A percentile compares a stretch with the other conserved stretches of the same genome.
Evolutionary conservation across 768 basidiomycete species (phyloP).

Genomic region (Phallus indusiatus): DNA sequence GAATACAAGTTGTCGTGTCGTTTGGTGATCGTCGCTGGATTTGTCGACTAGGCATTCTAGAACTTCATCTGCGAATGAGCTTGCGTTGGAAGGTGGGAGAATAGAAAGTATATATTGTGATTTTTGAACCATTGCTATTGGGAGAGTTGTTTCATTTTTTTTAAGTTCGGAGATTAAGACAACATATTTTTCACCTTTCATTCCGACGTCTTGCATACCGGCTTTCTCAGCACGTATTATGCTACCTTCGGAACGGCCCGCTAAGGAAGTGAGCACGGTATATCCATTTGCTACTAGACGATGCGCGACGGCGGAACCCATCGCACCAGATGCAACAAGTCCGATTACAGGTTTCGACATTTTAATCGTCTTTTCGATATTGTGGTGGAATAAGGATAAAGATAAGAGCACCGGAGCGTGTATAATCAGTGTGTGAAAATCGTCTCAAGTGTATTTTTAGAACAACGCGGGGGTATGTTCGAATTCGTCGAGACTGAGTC

Average conservation of each 20-base stretch:
- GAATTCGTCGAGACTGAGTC: too few species aligned
- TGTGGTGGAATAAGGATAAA: neutral
- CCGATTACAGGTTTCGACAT: constrained; percentile 26
- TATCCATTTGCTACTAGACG: constrained; percentile 38
- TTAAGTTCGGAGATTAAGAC: neutral
- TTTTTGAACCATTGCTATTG: neutral
- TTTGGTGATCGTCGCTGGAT: constrained; percentile 2
- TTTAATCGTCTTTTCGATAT: neutral
- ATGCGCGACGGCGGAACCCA: constrained; percentile 49
- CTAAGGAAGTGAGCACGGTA: constrained; percentile 45
- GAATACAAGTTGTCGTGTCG: constrained; percentile 25
- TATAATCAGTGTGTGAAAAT: too few species aligned
- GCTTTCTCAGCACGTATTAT: constrained; percentile 39
- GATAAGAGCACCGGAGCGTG: too few species aligned
- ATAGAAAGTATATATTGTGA: constrained; percentile 43
- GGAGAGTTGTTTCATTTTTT: neutral
- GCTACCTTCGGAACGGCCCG: constrained; percentile 43
- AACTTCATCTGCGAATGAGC: constrained; percentile 12
- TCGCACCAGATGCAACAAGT: constrained; percentile 46
- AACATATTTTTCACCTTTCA: neutral
- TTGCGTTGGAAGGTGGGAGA: constrained; percentile 36
- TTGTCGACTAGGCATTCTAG: neutral
- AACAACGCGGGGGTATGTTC: too few species aligned
- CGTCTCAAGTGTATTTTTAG: too few species aligned
- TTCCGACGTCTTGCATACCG: constrained; percentile 34